Conservation (phyloP, 2,329 filamentous ascomycete species). For the Byssochlamys sp. region DNA sequence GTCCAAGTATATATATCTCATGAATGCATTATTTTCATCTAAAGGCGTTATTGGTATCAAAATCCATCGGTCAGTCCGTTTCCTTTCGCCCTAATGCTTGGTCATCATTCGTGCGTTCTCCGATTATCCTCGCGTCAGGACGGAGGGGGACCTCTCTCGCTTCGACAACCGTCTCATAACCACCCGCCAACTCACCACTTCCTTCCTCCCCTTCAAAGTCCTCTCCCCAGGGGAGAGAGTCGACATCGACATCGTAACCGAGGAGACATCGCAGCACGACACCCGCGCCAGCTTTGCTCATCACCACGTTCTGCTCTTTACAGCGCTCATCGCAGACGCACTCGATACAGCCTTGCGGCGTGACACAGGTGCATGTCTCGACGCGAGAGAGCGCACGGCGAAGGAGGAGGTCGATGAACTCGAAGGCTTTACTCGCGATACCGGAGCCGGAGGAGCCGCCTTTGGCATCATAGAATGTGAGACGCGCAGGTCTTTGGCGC, state of each 20-base stretch:
- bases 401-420: conserved; percentile 74
- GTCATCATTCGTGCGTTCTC: conserved; percentile 2
- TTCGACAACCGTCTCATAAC: conserved; percentile 71
- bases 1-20: neutral
- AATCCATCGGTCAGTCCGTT: neutral
- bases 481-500: conserved; percentile 72
- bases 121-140: conserved; percentile 16
- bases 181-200: conserved; percentile 53
- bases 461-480: conserved; percentile 93
- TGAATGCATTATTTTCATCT: neutral
- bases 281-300: conserved; percentile 79
- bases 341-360: conserved; percentile 66
- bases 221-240: conserved; percentile 74
- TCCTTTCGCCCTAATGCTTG: neutral
- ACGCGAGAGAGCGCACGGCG: conserved; percentile 66
- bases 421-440: conserved; percentile 85
- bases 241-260: conserved; percentile 68
- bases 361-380: conserved; percentile 61
- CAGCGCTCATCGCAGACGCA: conserved; percentile 81
- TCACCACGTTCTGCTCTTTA: conserved; percentile 77
- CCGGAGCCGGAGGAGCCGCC: conserved; percentile 75
- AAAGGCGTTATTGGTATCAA: neutral
- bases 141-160: conserved; percentile 54
- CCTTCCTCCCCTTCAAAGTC: conserved; percentile 70
- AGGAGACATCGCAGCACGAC: conserved; percentile 72